Evolutionary conservation across 1,284 basidiomycete species (phyloP).

Genomic region (Uromyces viciae-fabae): DNA sequence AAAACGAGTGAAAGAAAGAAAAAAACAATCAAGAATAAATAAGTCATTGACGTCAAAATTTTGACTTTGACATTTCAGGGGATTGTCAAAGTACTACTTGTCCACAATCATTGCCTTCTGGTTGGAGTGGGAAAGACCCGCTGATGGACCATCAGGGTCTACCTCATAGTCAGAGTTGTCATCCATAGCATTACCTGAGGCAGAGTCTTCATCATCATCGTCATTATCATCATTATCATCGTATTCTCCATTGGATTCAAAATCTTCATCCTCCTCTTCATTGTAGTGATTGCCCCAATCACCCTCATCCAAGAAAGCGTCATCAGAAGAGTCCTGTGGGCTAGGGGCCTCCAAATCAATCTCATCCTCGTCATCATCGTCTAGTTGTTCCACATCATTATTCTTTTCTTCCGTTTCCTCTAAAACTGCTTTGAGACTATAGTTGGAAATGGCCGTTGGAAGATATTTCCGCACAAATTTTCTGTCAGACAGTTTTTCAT

Average conservation of each 20-base stretch:
- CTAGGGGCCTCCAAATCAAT: background rate
- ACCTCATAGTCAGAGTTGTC: no score
- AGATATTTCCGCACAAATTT: background rate
- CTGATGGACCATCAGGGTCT: background rate
- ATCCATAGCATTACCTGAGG: no score
- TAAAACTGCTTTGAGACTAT: background rate
- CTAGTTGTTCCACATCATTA: no score
- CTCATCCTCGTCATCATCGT: background rate
- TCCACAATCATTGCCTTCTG: no score
- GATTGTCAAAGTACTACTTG: no score
- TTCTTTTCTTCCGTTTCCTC: background rate
- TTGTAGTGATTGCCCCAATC: background rate
- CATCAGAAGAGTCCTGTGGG: background rate
- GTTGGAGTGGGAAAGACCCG: background rate
- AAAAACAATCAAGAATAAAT: no score
- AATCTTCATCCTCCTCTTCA: conserved; percentile 8
- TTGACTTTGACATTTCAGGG: no score
- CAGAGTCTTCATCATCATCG: background rate
- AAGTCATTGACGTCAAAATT: no score
- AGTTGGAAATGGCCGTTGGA: background rate
- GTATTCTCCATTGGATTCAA: background rate
- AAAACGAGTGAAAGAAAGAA: no score
- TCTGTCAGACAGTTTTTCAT: background rate
- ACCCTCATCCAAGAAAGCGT: background rate
- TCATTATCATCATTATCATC: background rate